phyloP scores from a whole-genome alignment of 768 basidiomycete genomes.

The Gymnopilus junonius region DNA sequence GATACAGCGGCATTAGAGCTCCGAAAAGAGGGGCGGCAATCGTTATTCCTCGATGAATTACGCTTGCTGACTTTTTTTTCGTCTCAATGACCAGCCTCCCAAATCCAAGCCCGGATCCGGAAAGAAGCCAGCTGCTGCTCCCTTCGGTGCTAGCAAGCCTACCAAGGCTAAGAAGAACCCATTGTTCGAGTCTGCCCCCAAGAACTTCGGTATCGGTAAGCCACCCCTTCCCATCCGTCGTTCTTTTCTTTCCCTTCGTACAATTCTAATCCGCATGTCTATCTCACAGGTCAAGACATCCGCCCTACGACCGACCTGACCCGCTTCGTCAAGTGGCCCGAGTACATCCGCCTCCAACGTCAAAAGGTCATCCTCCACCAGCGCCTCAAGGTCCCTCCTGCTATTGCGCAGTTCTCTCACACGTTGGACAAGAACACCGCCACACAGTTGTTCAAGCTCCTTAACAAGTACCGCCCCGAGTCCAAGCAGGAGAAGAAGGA shows the following conservation, averaged over 20 bases:
- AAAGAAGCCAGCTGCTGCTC: constrained; percentile 87
- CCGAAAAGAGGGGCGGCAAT: constrained; percentile 45
- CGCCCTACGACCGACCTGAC: constrained; percentile 89
- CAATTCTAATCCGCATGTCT: background rate
- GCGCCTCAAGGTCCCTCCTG: constrained; percentile 97
- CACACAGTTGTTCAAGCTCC: constrained; percentile 94
- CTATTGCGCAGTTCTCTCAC: constrained; percentile 97
- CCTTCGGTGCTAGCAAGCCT: constrained; percentile 77
- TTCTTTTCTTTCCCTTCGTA: background rate
- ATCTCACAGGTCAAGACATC: constrained; percentile 84
- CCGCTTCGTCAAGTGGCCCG: constrained; percentile 99
- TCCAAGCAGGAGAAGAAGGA: constrained; percentile 97
- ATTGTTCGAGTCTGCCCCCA: constrained; percentile 87
- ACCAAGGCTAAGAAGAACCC: constrained; percentile 90
- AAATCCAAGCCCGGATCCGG: constrained; percentile 71
- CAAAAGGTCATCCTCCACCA: constrained; percentile 99
- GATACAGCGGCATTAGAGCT: constrained; percentile 45
- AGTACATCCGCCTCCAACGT: constrained; percentile 96
- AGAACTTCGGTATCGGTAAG: constrained; percentile 95
- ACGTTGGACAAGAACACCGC: constrained; percentile 99
- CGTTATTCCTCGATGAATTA: constrained; percentile 30
- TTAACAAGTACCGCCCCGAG: constrained; percentile 97
- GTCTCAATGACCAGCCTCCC: constrained; percentile 95
- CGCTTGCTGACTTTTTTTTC: constrained; percentile 49
- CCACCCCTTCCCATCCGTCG: constrained; percentile 1